phyloP scores from a whole-genome alignment of 768 basidiomycete genomes.

The Amanita rubescens region DNA sequence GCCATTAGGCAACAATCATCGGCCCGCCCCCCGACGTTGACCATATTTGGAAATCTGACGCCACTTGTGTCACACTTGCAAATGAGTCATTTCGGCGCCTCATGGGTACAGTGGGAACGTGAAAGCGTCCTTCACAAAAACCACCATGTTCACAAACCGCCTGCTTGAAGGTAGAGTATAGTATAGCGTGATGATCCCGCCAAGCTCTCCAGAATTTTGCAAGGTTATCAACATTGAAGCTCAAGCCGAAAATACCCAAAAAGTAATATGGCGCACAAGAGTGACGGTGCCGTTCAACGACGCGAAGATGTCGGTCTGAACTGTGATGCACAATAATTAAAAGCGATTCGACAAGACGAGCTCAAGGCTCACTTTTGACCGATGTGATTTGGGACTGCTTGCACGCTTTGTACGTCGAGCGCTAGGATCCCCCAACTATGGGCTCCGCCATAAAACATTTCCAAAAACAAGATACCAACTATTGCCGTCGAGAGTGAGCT shows the following conservation, averaged over 20 bases:
- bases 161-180: slow-evolving; percentile 2
- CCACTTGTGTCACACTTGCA: not conserved
- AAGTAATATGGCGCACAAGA: not conserved
- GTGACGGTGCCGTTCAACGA: not conserved
- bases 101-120: not conserved
- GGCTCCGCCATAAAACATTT: not conserved
- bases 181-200: not conserved
- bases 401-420: not conserved
- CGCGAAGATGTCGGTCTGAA: not conserved
- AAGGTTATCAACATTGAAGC: not conserved
- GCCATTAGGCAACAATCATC: not conserved
- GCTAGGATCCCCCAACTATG: not conserved
- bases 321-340: not conserved
- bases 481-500: slow-evolving; percentile 1
- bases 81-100: not conserved
- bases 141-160: not conserved
- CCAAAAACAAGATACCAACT: not conserved
- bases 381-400: not conserved
- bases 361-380: not conserved
- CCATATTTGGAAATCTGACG: not conserved
- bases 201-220: not conserved
- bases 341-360: not conserved
- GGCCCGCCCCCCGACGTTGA: not conserved
- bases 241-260: not conserved
- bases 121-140: not conserved